Evolutionary conservation across 495 filamentous ascomycete genomes (phyloP).

Genomic region (Hypoxylon perforatum): DNA sequence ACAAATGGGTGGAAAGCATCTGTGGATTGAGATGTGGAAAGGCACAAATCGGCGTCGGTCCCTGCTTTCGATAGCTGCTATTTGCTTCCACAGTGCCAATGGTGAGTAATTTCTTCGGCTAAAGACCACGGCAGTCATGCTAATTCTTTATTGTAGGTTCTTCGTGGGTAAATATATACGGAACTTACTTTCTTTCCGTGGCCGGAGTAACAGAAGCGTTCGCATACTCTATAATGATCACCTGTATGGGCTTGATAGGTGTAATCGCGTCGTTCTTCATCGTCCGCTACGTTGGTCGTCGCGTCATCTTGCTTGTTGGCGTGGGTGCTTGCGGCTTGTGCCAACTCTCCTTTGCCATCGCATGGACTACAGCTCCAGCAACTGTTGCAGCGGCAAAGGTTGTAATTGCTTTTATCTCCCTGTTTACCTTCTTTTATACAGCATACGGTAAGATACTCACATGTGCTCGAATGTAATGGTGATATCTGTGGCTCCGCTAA

Average conservation of each 20-base stretch:
- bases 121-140: background rate
- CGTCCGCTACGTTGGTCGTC: slow-evolving; percentile 59
- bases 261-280: slow-evolving; percentile 59
- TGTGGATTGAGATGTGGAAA: slow-evolving; percentile 61
- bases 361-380: slow-evolving; percentile 59
- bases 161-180: slow-evolving; percentile 46
- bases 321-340: slow-evolving; percentile 59
- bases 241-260: slow-evolving; percentile 59
- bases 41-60: slow-evolving; percentile 41
- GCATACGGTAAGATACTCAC: slow-evolving; percentile 44
- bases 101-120: slow-evolving; percentile 29
- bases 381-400: slow-evolving; percentile 52
- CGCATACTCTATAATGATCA: slow-evolving; percentile 61
- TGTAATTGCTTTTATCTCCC: slow-evolving; percentile 56
- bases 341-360: slow-evolving; percentile 59
- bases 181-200: slow-evolving; percentile 63
- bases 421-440: slow-evolving; percentile 55
- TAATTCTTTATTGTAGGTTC: slow-evolving; percentile 34
- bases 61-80: slow-evolving; percentile 43
- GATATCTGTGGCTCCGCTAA: background rate
- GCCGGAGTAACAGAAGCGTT: slow-evolving; percentile 63
- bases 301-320: slow-evolving; percentile 59
- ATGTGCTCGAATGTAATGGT: background rate
- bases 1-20: slow-evolving; percentile 45
- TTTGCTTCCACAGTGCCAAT: slow-evolving; percentile 50